Evolutionary conservation across 495 filamentous ascomycete genomes (phyloP).

Genomic region (Aspergillus olivimuriae): DNA sequence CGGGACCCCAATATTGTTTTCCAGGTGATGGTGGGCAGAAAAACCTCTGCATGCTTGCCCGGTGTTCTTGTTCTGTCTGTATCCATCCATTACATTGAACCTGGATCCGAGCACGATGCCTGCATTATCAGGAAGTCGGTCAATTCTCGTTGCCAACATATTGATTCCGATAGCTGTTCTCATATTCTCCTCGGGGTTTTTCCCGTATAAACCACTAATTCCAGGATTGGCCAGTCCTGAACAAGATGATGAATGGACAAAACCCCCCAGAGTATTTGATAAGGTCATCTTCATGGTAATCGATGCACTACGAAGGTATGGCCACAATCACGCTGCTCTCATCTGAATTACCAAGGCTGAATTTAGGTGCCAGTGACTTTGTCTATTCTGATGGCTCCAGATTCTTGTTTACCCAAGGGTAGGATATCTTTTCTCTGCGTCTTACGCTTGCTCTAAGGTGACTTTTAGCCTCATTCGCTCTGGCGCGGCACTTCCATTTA

Average conservation of each 20-base stretch:
- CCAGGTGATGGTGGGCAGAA: no score
- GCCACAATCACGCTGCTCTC: not conserved
- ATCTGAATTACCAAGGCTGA: conserved; percentile 7
- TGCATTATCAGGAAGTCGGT: conserved; percentile 16
- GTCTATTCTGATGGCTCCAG: conserved; percentile 76
- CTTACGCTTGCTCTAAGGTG: not conserved
- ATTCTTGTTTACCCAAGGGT: conserved; percentile 91
- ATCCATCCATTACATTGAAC: no score
- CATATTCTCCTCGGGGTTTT: conserved; percentile 87
- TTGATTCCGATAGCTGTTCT: conserved; percentile 72
- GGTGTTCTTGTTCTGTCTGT: no score
- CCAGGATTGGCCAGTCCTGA: conserved; percentile 70
- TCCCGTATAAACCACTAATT: conserved; percentile 92
- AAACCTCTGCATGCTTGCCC: no score
- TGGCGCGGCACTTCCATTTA: conserved; percentile 85
- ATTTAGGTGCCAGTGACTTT: conserved; percentile 65
- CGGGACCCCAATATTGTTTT: no score
- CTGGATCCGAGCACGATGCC: conserved; percentile 19
- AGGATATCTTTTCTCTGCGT: not conserved
- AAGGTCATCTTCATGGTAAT: conserved; percentile 96
- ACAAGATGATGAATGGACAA: conserved; percentile 29
- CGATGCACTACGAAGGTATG: conserved; percentile 84
- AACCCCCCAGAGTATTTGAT: conserved; percentile 63
- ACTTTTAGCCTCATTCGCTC: conserved; percentile 66
- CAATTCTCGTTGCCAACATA: conserved; percentile 53